phyloP scores from a whole-genome alignment of 2,329 filamentous ascomycete genomes.

The Pseudogymnoascus sp. region DNA sequence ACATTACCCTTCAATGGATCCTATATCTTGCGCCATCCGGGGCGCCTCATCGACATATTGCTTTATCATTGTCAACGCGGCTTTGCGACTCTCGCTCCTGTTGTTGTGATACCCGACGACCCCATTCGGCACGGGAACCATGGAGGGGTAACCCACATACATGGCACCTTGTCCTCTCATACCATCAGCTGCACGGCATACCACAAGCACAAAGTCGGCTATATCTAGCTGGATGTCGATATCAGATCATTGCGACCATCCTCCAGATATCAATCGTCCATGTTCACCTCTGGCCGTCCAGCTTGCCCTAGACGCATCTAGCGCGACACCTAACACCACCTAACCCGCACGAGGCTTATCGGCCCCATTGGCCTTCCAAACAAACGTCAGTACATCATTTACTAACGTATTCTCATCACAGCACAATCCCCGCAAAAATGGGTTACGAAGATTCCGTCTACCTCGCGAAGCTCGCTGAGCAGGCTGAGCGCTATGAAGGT shows the following conservation, averaged over 20 bases:
- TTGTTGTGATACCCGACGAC: constrained; percentile 1
- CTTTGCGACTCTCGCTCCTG: constrained; percentile 5
- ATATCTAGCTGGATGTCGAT: constrained; percentile 1
- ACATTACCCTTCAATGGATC: neutral
- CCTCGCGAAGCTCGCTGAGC: constrained; percentile 99
- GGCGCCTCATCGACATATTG: neutral
- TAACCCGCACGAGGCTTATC: constrained; percentile 8
- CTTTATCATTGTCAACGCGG: neutral
- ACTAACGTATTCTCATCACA: constrained; percentile 7
- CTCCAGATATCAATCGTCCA: neutral
- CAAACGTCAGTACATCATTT: constrained; percentile 7
- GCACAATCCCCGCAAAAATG: constrained; percentile 61
- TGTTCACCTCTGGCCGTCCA: neutral
- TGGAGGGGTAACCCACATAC: constrained; percentile 7
- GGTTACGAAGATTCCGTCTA: constrained; percentile 99
- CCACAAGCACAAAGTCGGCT: neutral
- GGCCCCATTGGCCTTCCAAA: constrained; percentile 4
- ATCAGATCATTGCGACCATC: neutral
- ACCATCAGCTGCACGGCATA: constrained; percentile 3
- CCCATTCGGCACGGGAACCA: constrained; percentile 11
- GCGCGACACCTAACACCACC: constrained; percentile 6
- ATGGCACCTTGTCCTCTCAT: neutral
- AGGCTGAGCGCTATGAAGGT: constrained; percentile 99
- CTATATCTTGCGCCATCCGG: constrained; percentile 1
- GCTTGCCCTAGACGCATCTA: constrained; percentile 7